phyloP scores from a whole-genome alignment of 192 early-diverging fungal species.

The Hyaloraphidium curvatum region DNA sequence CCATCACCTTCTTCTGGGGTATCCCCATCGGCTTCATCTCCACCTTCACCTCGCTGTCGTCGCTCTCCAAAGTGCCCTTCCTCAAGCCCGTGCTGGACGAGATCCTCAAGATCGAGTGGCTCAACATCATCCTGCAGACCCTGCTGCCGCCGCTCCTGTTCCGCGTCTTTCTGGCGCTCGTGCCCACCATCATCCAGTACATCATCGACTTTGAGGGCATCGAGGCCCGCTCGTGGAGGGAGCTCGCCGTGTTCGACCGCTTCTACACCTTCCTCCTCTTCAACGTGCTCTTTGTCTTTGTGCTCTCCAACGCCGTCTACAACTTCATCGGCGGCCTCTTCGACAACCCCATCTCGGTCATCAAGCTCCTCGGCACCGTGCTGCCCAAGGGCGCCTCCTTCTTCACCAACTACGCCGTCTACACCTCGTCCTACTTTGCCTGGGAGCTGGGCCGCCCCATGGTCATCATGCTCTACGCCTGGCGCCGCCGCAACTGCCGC shows the following conservation, averaged over 20 bases:
- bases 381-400: slow-evolving; percentile 23
- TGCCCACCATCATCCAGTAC: slow-evolving; percentile 13
- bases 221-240: slow-evolving; percentile 13
- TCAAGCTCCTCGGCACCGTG: slow-evolving; percentile 12
- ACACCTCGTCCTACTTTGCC: neutral
- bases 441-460: slow-evolving; percentile 21
- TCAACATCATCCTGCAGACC: slow-evolving; percentile 14
- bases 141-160: slow-evolving; percentile 19
- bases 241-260: slow-evolving; percentile 3
- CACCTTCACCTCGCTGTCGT: neutral
- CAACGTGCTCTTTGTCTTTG: slow-evolving; percentile 33
- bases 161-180: slow-evolving; percentile 8
- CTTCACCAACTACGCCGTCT: slow-evolving; percentile 16
- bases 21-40: neutral
- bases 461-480: slow-evolving; percentile 10
- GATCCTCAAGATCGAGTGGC: neutral
- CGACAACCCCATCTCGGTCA: slow-evolving; percentile 15
- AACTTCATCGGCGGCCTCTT: slow-evolving; percentile 5
- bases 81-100: neutral
- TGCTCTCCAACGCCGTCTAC: slow-evolving; percentile 4
- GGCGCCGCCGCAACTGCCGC: no score
- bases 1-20: neutral
- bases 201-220: slow-evolving; percentile 16
- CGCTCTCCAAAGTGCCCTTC: neutral
- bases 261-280: slow-evolving; percentile 28